Base-by-base conservation (phyloP, 305 asterid genomes). In the Salvia sclarea region DNA sequence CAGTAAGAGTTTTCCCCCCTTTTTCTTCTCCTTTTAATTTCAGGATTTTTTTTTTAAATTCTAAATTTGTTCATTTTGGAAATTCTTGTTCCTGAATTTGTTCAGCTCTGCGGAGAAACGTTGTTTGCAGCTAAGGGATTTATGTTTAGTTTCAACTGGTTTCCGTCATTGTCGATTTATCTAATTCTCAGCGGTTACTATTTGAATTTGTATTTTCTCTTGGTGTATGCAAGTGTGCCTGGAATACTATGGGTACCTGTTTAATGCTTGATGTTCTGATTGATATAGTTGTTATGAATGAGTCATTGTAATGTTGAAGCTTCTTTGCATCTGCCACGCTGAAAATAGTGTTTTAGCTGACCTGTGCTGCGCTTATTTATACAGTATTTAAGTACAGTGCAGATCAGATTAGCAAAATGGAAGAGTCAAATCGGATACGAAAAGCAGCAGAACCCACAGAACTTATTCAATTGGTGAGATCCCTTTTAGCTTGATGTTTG, bases 351-450 rank as follows among this genome's bases (percentile, higher is more conserved):
- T 30, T 54, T 13, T 45, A 41, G 53, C 66, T 74, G 61, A 64
- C 62, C 57, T 31, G 30, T 40, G 68, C 33, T 37, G 22, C 62
- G 37, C 44, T 57, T 59, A 68, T 64, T 57, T 59, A 68, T 64
- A n/a, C 85, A 94, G 98, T 82, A 68, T 84, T 79, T 84, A 82
- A 73, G 75, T 88, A 91, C 81, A 85, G 82, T 5, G 71, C 81
- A 8, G 84, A 78, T 76, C 98, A 91, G 86, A 84, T 86, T 70
- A 86, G 81, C 72, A 89, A 75, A 82, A 89, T 88, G 95, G 94
- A 86, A 78, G 98, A 91, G 82, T 81, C 98, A 6, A 86, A 84
- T 79, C 85, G 75, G 65, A 81, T 95, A 75, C 80, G 97, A 38
- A 87, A 72, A 79, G 88, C 81, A 60, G 83, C 85, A 37, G 94